These are phyloP conservation scores for Penicillium arizonense DNA, from an alignment of 495 filamentous ascomycete species.

Conservation along the genomic window DNA sequence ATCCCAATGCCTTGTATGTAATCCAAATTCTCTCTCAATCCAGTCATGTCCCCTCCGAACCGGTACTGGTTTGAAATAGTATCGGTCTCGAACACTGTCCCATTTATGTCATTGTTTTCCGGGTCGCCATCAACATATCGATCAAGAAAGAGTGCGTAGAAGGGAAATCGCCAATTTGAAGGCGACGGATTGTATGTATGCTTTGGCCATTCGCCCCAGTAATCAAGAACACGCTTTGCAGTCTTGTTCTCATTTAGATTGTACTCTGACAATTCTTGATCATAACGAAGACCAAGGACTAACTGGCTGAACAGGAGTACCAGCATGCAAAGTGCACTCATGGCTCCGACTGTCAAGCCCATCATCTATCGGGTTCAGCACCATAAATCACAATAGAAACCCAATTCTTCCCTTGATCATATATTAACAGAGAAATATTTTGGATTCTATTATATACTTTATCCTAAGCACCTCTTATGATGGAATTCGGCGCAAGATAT, in stretches of 20 bases:
- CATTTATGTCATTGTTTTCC: constrained; percentile 67
- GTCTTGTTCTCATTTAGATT: constrained; percentile 63
- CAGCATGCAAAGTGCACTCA: too few species aligned
- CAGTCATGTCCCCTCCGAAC: constrained; percentile 67
- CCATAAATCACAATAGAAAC: too few species aligned
- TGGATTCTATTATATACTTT: too few species aligned
- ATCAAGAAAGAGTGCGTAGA: constrained; percentile 70
- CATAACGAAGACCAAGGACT: constrained; percentile 29
- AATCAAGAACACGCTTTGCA: constrained; percentile 57
- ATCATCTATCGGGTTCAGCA: too few species aligned
- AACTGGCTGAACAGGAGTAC: too few species aligned
- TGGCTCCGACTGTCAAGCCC: too few species aligned
- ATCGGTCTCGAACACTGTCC: constrained; percentile 67
- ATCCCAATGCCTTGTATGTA: constrained; percentile 74
- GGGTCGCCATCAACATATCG: constrained; percentile 72
- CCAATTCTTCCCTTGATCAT: too few species aligned
- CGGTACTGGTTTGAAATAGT: constrained; percentile 64
- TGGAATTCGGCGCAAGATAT: neutral
- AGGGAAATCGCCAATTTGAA: constrained; percentile 66
- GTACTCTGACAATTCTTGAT: constrained; percentile 49
- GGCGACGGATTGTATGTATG: constrained; percentile 54
- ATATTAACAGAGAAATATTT: too few species aligned
- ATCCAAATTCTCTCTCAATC: constrained; percentile 63
- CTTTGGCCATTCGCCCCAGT: constrained; percentile 51
- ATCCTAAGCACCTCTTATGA: neutral